Conservation (phyloP, 2,329 filamentous ascomycete genomes). For the Tolypocladium album region DNA sequence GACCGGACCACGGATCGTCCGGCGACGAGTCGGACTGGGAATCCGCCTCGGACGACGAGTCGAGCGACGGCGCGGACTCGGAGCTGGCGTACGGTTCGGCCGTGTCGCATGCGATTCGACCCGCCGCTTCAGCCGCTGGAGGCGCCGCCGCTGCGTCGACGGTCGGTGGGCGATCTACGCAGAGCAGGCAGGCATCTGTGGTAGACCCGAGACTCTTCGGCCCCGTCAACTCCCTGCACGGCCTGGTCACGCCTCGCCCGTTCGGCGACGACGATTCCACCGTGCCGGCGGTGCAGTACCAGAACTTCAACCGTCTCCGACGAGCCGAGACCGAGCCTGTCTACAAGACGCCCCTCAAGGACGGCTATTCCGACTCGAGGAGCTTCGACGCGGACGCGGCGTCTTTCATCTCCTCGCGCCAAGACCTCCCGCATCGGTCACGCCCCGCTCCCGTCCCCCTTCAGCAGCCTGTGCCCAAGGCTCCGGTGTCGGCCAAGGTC, state of each 20-base stretch:
- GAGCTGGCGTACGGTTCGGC: conserved; percentile 24
- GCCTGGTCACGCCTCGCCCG: conserved; percentile 42
- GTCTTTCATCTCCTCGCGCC: conserved; percentile 33
- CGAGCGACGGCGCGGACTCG: conserved; percentile 26
- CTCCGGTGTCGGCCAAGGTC: conserved; percentile 58
- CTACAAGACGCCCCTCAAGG: conserved; percentile 36
- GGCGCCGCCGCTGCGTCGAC: conserved; percentile 10
- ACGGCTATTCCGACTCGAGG: conserved; percentile 57
- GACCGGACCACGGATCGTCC: conserved; percentile 22
- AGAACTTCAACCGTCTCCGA: conserved; percentile 9
- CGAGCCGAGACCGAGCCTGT: conserved; percentile 11
- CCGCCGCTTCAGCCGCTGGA: conserved; percentile 11
- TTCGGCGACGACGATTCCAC: conserved; percentile 29
- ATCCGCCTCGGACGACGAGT: conserved; percentile 40
- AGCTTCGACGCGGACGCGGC: conserved; percentile 47
- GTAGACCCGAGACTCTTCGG: conserved; percentile 50
- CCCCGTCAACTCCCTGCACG: conserved; percentile 49
- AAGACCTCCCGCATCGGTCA: conserved; percentile 26
- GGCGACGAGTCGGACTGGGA: conserved; percentile 46
- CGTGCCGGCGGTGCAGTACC: conserved; percentile 13
- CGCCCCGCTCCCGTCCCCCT: conserved; percentile 55
- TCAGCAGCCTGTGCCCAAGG: conserved; percentile 76
- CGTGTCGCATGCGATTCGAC: conserved; percentile 13
- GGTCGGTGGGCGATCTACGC: conserved; percentile 5
- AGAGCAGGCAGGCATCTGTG: conserved; percentile 32